Evolutionary conservation across 2,329 filamentous ascomycete genomes (phyloP), one percentile per base, ranked within the genome.

Genomic region (Claviceps spartinae): DNA sequence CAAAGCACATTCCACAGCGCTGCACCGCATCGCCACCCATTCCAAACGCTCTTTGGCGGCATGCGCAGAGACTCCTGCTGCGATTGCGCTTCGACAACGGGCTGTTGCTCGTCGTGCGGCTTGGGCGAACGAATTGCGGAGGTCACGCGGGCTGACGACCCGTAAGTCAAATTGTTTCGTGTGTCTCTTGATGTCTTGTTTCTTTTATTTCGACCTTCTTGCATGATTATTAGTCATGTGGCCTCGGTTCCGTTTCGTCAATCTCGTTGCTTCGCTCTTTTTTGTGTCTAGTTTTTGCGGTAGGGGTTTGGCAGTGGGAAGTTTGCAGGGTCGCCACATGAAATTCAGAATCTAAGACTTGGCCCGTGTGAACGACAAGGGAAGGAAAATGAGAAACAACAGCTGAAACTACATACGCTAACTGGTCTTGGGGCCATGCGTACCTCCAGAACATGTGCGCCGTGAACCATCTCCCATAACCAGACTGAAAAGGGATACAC

Each of bases 41-140:
- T 49, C 56, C 26, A 54, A 49, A 44, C 48, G 47, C 38, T 51
- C 41, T 8, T 43, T 56, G 1, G 51, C 54, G 2, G 34, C 34
- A 24, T 57, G 56, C 26, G 47, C 48, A 6, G 20, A 48, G 18
- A 46, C 48, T 18, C 51, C 53, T 3, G 53, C 38, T 11, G 53
- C 51, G 2, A 9, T 43, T 36, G 54, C 50, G 4, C 36, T 56
- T 22, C 52, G 41, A 18, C 38, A 49, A 8, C 50, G 54, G n/a
- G 56, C 56, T 40, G 44, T 54, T 30, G 48, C 53, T 40, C 54
- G 56, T 36, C 51, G 53, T 22, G 50, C 52, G 9, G 54, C 52
- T 2, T 51, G 37, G 52, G 53, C 56, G 2, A 47, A 52, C 13
- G 48, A 48, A 16, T 46, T 57, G 34, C 54, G 56, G n/a, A 41